phyloP scores from a whole-genome alignment of 108 stramenopile species.

The Cyclotella atomus region DNA sequence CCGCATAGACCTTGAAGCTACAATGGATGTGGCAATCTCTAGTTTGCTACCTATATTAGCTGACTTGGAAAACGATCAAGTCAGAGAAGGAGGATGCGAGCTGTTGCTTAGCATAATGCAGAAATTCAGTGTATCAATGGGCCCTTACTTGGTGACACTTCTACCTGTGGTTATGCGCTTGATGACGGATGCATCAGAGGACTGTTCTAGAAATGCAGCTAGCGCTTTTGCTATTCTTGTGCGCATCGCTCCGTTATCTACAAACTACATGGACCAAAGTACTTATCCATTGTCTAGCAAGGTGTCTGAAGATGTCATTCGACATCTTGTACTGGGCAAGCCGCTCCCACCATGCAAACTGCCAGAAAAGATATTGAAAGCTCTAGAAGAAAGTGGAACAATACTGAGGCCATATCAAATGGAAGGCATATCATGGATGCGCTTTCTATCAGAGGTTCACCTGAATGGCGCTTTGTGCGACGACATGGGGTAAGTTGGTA shows the following conservation, averaged over 20 bases:
- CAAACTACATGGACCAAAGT: conserved; percentile 13
- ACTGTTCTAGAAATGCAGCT: conserved; percentile 68
- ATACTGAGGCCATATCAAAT: conserved; percentile 79
- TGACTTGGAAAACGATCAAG: conserved; percentile 38
- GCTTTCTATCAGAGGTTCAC: conserved; percentile 76
- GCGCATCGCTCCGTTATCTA: conserved; percentile 76
- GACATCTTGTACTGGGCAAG: conserved; percentile 87
- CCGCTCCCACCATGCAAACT: conserved; percentile 70
- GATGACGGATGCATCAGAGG: conserved; percentile 70
- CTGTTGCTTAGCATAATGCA: conserved; percentile 51
- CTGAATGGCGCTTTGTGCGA: conserved; percentile 88
- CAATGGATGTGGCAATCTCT: conserved; percentile 37
- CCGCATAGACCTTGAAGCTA: conserved; percentile 19
- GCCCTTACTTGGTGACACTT: conserved; percentile 72
- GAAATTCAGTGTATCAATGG: conserved; percentile 39
- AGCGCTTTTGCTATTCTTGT: conserved; percentile 78
- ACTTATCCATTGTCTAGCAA: background rate
- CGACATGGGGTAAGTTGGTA: conserved; percentile 86
- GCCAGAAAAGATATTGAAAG: conserved; percentile 41
- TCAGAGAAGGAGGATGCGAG: conserved; percentile 39
- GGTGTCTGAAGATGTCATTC: conserved; percentile 60
- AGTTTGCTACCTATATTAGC: conserved; percentile 19
- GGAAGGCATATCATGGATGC: conserved; percentile 88
- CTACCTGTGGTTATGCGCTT: conserved; percentile 78
- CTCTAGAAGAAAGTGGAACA: conserved; percentile 48